These are phyloP conservation scores for Fusarium setosum DNA, from an alignment of 2,329 filamentous ascomycete genomes.

Conservation along the genomic window DNA sequence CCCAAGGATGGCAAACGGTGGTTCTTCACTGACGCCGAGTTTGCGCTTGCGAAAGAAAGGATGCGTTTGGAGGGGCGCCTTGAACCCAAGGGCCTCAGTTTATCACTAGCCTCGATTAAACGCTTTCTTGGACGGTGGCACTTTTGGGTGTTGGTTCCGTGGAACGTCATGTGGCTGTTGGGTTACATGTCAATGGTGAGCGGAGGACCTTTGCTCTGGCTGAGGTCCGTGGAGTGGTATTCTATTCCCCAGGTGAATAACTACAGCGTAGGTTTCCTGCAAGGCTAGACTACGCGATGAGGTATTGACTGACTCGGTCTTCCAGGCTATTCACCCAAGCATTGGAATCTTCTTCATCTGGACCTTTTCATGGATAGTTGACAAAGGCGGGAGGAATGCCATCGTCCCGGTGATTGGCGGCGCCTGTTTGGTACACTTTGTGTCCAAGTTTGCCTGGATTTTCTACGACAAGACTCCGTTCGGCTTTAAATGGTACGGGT, in stretches of 20 bases:
- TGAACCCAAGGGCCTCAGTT: neutral
- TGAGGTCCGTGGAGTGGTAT: neutral
- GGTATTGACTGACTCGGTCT: no score
- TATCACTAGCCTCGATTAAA: neutral
- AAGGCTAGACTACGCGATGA: no score
- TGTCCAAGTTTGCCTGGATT: slow-evolving; percentile 7
- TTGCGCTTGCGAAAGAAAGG: slow-evolving; percentile 52
- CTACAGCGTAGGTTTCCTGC: neutral
- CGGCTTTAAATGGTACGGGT: neutral
- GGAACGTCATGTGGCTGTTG: slow-evolving; percentile 2
- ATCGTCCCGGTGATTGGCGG: neutral
- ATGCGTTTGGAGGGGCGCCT: neutral
- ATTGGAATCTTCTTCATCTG: slow-evolving; percentile 1
- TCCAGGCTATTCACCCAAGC: neutral
- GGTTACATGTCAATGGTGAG: neutral
- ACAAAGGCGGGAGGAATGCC: neutral
- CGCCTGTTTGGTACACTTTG: slow-evolving; percentile 1
- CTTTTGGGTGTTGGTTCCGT: slow-evolving; percentile 5
- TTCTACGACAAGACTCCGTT: neutral
- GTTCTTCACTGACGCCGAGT: slow-evolving; percentile 57
- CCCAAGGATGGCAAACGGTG: slow-evolving; percentile 57
- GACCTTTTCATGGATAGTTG: neutral
- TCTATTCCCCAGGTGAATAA: neutral
- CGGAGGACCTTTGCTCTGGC: slow-evolving; percentile 4
- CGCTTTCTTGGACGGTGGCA: slow-evolving; percentile 5